Base-by-base conservation (phyloP, 2,329 filamentous ascomycete species). In the Pseudogymnoascus sp. region DNA sequence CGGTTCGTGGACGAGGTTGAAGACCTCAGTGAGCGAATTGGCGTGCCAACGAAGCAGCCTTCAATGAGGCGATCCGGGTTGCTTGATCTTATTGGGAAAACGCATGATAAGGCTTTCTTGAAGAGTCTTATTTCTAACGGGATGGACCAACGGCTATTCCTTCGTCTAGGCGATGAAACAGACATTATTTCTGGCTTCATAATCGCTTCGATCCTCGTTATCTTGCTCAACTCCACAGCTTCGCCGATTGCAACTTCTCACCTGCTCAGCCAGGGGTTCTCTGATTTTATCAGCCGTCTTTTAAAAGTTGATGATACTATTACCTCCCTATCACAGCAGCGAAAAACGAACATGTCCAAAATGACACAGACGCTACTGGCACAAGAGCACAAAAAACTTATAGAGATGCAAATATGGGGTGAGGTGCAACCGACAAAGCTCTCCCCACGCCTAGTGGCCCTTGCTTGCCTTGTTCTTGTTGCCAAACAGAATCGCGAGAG, bases 91-190 rank as follows among this genome's bases (percentile, higher is more conserved):
- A 81, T 81, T 1, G 78, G 81, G 50, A 86, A 84, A 68, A 77
- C 88, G 43, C 81, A 82, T 59, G 78, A 87, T 60, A 86, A 86
- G 69, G 79, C 78, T 0, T 92, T 90, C 68, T 78, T 84, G 28
- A 79, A 81, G 16, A 87, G 89, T 65, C 92, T 96, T 69, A 81
- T 89, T 19, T 87, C 92, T 65, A 87, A 91, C 67, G 85, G 86
- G 6, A 84, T 89, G 63, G 89, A 91, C 65, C 82, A 86, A 62
- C 83, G 83, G 31, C 78, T 97, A 14, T 83, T 91, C 61, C 79
- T 83, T 50, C 82, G 84, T 43, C 78, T 89, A 8, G 81, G 79
- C 0, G 78, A 79, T 59, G 84, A 88, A 69, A 75, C 79, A 1
- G 89, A 92, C 71, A 67, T 81, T 22, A 76, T 89, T 37, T 81